A percentile compares a stretch with the other conserved stretches of the same genome.
Evolutionary conservation across 2,329 filamentous ascomycete species (phyloP).

Genomic region (Pseudogymnoascus sp.): DNA sequence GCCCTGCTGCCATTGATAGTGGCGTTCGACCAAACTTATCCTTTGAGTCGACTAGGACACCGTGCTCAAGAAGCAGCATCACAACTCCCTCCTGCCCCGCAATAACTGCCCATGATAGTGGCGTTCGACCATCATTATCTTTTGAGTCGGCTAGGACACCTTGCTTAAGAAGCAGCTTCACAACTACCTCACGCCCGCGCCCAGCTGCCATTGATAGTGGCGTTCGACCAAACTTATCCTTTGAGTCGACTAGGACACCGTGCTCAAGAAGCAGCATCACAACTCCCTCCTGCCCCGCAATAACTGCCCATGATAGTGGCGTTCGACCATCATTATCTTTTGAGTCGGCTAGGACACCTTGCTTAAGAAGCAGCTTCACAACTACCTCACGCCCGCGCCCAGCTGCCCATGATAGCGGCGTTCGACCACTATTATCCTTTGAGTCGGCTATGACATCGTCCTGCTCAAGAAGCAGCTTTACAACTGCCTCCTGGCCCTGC

Average conservation of each 20-base stretch:
- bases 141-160: not conserved
- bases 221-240: not conserved
- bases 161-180: not conserved
- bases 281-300: too few species aligned
- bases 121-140: not conserved
- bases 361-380: not conserved
- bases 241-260: not conserved
- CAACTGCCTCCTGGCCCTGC: not conserved
- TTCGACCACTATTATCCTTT: not conserved
- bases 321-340: not conserved
- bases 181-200: not conserved
- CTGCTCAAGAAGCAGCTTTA: not conserved
- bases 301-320: not conserved
- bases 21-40: not conserved
- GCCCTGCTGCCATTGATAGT: not conserved
- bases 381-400: not conserved
- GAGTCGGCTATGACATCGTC: not conserved
- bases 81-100: not conserved
- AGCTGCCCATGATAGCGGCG: slow-evolving; percentile 5
- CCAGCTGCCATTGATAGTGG: not conserved
- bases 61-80: not conserved
- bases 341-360: not conserved
- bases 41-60: not conserved
- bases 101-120: not conserved
- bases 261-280: not conserved